Evolutionary conservation across 192 early-diverging fungal genomes (phyloP).

Genomic region (Umbelopsis vinacea): DNA sequence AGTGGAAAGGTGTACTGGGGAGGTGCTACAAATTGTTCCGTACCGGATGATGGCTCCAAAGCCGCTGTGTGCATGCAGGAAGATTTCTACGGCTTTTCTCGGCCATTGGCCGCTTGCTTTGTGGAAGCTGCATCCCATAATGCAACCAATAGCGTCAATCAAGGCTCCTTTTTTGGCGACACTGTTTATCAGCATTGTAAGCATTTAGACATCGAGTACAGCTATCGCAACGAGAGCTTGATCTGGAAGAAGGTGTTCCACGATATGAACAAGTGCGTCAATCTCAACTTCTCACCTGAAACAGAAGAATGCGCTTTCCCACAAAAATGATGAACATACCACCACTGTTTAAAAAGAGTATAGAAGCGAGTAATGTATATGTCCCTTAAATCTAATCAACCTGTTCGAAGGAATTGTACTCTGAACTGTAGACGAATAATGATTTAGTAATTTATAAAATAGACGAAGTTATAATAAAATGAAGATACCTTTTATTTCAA

Average conservation of each 20-base stretch:
- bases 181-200: background rate
- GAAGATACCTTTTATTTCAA: too few relatives aligned
- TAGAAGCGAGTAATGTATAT: too few relatives aligned
- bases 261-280: conserved; percentile 6
- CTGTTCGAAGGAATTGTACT: too few relatives aligned
- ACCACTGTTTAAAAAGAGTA: too few relatives aligned
- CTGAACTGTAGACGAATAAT: too few relatives aligned
- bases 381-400: too few relatives aligned
- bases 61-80: background rate
- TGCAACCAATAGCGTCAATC: background rate
- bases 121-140: background rate
- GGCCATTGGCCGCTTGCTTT: background rate
- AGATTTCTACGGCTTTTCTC: background rate
- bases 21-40: background rate
- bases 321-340: too few relatives aligned
- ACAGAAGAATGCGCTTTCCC: background rate
- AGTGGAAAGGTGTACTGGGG: background rate
- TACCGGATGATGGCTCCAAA: background rate
- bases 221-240: background rate
- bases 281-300: too few relatives aligned
- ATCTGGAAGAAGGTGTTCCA: background rate
- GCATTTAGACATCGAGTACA: background rate
- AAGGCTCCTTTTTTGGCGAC: background rate
- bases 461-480: too few relatives aligned
- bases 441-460: too few relatives aligned